Evolutionary conservation across 2,329 filamentous ascomycete species (phyloP).

Genomic region (Escovopsis sp.): DNA sequence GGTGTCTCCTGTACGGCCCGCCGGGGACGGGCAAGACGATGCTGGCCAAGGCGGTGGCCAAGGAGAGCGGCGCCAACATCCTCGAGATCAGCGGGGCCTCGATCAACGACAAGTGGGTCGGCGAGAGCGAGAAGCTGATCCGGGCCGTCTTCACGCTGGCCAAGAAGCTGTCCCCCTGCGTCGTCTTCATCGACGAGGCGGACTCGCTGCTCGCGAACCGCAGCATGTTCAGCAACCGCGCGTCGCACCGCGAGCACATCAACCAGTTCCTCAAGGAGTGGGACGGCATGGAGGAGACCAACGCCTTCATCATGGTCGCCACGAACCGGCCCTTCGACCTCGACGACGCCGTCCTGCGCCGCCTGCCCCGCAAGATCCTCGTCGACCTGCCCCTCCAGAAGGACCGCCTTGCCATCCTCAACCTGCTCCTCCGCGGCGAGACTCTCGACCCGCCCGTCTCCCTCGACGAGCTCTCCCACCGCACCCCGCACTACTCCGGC

Average conservation of each 20-base stretch:
- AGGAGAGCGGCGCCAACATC: conserved; percentile 53
- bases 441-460: conserved; percentile 44
- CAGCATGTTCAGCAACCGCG: conserved; percentile 47
- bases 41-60: conserved; percentile 53
- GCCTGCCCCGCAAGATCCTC: conserved; percentile 56
- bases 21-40: conserved; percentile 67
- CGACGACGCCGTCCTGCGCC: conserved; percentile 72
- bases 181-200: conserved; percentile 95
- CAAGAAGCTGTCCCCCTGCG: conserved; percentile 77
- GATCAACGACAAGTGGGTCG: conserved; percentile 93
- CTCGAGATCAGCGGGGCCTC: conserved; percentile 84
- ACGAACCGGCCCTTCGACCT: conserved; percentile 93
- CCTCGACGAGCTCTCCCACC: conserved; percentile 45
- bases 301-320: conserved; percentile 95
- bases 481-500: conserved; percentile 66
- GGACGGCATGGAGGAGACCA: conserved; percentile 74
- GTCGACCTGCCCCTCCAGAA: conserved; percentile 55
- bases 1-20: conserved; percentile 75
- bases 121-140: conserved; percentile 92
- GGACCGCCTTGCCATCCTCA: conserved; percentile 54
- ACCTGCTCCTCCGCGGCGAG: conserved; percentile 58
- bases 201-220: conserved; percentile 81
- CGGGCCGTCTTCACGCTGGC: conserved; percentile 82
- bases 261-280: conserved; percentile 96
- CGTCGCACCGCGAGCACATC: conserved; percentile 73